A percentile compares a stretch with the other conserved stretches of the same genome.
Evolutionary conservation across 352 stramenopile species (phyloP).

Genomic region (Vaucheria bursata): DNA sequence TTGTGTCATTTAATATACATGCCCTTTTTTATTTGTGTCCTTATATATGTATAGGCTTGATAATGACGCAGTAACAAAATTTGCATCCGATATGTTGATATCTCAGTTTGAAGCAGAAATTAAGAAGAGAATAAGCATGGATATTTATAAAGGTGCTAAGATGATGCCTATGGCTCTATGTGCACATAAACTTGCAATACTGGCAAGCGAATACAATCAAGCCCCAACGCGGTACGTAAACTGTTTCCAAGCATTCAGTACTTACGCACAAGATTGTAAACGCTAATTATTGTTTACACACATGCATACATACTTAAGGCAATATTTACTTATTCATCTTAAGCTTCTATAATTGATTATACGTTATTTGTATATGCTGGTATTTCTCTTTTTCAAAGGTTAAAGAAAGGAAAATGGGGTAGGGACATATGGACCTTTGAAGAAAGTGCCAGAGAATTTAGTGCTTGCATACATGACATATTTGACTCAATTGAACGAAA

Average conservation of each 20-base stretch:
- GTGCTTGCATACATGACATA: conserved; percentile 55
- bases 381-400: too few species aligned
- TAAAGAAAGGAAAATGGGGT: conserved; percentile 39
- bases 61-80: conserved; percentile 51
- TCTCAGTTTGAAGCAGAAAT: conserved; percentile 90
- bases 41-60: not conserved
- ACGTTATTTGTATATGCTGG: too few species aligned
- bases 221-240: not conserved
- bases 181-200: conserved; percentile 5
- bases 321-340: too few species aligned
- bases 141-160: conserved; percentile 86
- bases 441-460: conserved; percentile 76
- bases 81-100: conserved; percentile 66
- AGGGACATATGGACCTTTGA: conserved; percentile 69
- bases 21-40: too few species aligned
- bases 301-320: too few species aligned
- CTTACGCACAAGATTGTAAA: too few species aligned
- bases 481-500: not conserved
- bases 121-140: conserved; percentile 84
- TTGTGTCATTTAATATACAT: too few species aligned
- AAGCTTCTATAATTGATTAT: too few species aligned
- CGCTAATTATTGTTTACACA: too few species aligned
- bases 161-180: conserved; percentile 68
- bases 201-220: not conserved
- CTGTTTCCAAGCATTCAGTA: too few species aligned